Base-by-base conservation (phyloP, 441 rosid genomes). In the Lepidium campestre region DNA sequence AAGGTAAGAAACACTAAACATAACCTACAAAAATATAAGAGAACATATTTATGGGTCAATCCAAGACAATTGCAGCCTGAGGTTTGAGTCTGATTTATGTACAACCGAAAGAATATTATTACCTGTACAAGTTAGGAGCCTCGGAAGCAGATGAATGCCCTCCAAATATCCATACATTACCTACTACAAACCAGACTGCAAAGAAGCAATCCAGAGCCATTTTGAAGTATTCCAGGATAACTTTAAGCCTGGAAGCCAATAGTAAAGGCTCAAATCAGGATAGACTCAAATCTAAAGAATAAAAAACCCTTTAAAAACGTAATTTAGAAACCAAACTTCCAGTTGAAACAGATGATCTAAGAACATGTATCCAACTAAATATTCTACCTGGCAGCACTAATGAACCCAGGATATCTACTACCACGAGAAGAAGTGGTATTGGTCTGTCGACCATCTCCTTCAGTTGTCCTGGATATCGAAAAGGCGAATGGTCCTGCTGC, bases 41-140 rank as follows among this genome's bases (percentile, higher is more conserved):
- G 18, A 49, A 37, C 42, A 1, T 25, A 20, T 50, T 42, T 10
- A 36, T 34, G 32, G 23, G 34, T 27, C 20, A 56, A 73, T 47
- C 45, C 46, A 37, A 12, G 35, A 53, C 12, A 47, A 57, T 31
- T 32, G 36, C 35, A 60, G 46, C 17, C 40, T 18, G 19, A 39
- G 12, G 17, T 55, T 34, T 10, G 5, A 34, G 49, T 19, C 14
- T 47, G 35, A 54, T 6, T n/a, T 31, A 4, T 4, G 31, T 36
- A 12, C 45, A 18, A 56, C 23, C 10, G 17, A 37, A 13, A 0
- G 19, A 44, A 23, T 18, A 34, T 13, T 18, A 34, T 13, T 75
- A 94, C 99, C 99, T 89, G 87, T 94, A 94, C 90, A 94, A 74
- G 73, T 91, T 91, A 35, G 99, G 99, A 69, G 98, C 97, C 70